Evolutionary conservation across 1,284 basidiomycete species (phyloP).

Genomic region (Phellopilus nigrolimitatus): DNA sequence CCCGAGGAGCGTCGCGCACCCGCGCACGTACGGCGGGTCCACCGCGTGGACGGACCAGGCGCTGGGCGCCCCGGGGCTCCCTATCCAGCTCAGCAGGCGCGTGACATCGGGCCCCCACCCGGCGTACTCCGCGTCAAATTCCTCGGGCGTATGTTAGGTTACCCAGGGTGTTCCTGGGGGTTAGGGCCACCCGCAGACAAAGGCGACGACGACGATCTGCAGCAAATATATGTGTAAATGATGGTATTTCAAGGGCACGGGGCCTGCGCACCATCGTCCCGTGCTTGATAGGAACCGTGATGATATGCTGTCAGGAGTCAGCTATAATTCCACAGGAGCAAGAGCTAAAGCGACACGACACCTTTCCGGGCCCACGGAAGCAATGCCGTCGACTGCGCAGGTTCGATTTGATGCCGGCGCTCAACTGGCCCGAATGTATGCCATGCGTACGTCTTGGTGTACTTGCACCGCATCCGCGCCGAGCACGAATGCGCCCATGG

Average conservation of each 20-base stretch:
- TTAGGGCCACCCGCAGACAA: conserved; percentile 37
- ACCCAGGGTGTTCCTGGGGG: conserved; percentile 42
- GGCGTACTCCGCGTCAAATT: conserved; percentile 41
- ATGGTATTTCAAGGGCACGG: too few relatives aligned
- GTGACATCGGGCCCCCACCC: too few relatives aligned
- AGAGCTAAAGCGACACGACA: too few relatives aligned
- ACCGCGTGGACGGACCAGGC: too few relatives aligned
- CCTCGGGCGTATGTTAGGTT: conserved; percentile 36
- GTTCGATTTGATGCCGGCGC: conserved; percentile 39
- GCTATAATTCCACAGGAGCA: not conserved
- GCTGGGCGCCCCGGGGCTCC: too few relatives aligned
- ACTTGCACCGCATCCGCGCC: too few relatives aligned
- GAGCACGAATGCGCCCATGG: conserved; percentile 37
- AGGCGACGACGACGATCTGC: conserved; percentile 53
- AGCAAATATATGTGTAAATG: too few relatives aligned
- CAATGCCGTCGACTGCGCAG: conserved; percentile 34
- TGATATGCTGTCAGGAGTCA: conserved; percentile 42
- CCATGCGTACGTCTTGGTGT: conserved; percentile 43
- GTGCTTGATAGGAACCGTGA: conserved; percentile 50
- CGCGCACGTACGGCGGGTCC: too few relatives aligned
- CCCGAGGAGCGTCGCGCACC: too few relatives aligned
- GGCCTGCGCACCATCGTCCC: conserved; percentile 33
- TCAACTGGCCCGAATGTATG: conserved; percentile 39
- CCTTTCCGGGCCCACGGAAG: conserved; percentile 41
- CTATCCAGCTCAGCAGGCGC: too few relatives aligned